Base-by-base conservation (phyloP, 768 basidiomycete genomes). In the Tremella yokohamensis region DNA sequence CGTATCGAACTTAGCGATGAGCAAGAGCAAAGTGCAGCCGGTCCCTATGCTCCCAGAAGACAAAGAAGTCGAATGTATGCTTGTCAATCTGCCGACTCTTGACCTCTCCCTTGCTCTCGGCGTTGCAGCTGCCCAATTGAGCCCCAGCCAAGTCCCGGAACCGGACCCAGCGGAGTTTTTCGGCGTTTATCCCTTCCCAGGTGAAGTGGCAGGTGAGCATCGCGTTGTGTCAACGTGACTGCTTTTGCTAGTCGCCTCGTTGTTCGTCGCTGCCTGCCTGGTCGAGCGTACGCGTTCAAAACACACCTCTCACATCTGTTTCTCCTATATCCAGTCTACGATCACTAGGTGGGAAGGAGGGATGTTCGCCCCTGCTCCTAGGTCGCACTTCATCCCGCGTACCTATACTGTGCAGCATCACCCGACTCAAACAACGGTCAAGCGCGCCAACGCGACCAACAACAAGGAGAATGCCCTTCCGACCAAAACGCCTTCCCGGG, bases 391-490 rank as follows among this genome's bases (percentile, higher is more conserved):
- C 34, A 38, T 66, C 1, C 52, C 64, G 0, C 52, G 70, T 1
- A 65, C 61, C 2, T 63, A 66, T 52, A 34, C 37, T 8, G 52
- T 50, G 12, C 34, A 20, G 40, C 42, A 50, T 8, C 22, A 39
- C 53, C 44, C 49, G 54, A 15, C 52, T 39, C 15, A 51, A 51
- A 18, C 64, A 61, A 63, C 66, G 7, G 66, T 63, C 8, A 24
- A 52, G 22, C 57, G 59, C 29, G 64, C 59, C 45, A 70, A 70
- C 52, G 29, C 29, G 29, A 40, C 57, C 1, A 62, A 72, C 1
- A 62, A 72, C 49, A 73, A 73, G 48, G 71, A 73, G 56, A 73
- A 73, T 53, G 64, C 47, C 52, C 47, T 73, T 19, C 71, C 71
- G 3, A 49, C 62, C 0, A 73, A 70, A 42, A 73, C 71, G 8